phyloP scores from a whole-genome alignment of 2,329 filamentous ascomycete genomes.

The Mariannaea sp. region DNA sequence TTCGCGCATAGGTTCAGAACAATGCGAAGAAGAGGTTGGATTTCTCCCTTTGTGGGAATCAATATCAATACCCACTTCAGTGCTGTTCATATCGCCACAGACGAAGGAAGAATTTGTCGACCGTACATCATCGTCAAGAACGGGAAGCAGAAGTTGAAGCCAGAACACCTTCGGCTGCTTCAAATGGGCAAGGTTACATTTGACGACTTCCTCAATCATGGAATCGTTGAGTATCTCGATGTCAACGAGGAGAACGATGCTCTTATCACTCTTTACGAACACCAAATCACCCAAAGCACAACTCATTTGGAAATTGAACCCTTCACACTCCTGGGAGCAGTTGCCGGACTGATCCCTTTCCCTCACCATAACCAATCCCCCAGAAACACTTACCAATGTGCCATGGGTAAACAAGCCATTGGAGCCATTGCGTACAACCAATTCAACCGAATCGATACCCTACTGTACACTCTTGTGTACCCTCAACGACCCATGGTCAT shows the following conservation, averaged over 20 bases:
- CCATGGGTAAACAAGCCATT: constrained; percentile 99
- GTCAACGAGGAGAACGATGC: constrained; percentile 98
- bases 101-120: constrained; percentile 94
- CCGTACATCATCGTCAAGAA: constrained; percentile 96
- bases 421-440: constrained; percentile 98
- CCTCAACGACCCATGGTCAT: constrained; percentile 98
- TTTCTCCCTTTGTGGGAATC: constrained; percentile 96
- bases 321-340: constrained; percentile 93
- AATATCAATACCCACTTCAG: constrained; percentile 93
- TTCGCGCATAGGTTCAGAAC: constrained; percentile 86
- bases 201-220: constrained; percentile 89
- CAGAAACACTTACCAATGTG: constrained; percentile 97
- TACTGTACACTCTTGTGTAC: constrained; percentile 96
- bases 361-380: constrained; percentile 99
- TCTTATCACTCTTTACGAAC: constrained; percentile 87
- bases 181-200: constrained; percentile 86
- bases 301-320: constrained; percentile 98
- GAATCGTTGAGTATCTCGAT: constrained; percentile 94
- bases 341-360: constrained; percentile 95
- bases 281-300: constrained; percentile 78
- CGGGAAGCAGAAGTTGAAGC: constrained; percentile 77
- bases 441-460: constrained; percentile 93
- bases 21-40: constrained; percentile 84
- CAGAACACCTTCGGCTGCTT: constrained; percentile 77
- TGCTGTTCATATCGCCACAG: constrained; percentile 92